These are phyloP conservation scores for Bromus sterilis DNA, from an alignment of 176 grass and related monocot species.

Conservation along the genomic window DNA sequence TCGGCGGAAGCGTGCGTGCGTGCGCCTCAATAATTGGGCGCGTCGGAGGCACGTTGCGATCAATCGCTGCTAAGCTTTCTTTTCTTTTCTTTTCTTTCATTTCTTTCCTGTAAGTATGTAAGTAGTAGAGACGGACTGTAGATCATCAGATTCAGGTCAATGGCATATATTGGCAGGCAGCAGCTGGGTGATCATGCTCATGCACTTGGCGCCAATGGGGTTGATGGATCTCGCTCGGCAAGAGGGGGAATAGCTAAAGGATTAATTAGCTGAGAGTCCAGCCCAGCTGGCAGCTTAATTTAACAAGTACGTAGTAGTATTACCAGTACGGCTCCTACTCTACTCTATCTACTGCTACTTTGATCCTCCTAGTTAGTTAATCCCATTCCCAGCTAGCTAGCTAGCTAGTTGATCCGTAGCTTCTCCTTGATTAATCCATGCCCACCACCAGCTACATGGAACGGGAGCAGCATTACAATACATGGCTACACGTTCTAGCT, in stretches of 20 bases:
- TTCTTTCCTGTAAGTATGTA: too few species aligned
- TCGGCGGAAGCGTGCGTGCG: neutral
- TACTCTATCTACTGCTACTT: neutral
- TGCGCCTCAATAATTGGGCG: neutral
- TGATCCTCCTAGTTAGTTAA: neutral
- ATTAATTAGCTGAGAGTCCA: neutral
- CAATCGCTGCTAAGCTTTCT: neutral
- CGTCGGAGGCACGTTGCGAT: constrained; percentile 16
- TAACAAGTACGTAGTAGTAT: neutral
- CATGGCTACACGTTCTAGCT: constrained; percentile 20
- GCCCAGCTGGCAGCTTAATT: neutral
- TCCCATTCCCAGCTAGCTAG: too few species aligned
- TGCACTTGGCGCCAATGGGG: neutral
- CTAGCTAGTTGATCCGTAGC: neutral
- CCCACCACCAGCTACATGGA: neutral
- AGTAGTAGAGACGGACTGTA: neutral
- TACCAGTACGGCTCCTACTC: neutral
- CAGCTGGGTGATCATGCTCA: neutral
- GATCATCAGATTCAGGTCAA: neutral
- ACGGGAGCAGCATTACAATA: neutral
- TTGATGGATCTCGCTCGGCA: neutral
- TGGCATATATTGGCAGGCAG: too few species aligned
- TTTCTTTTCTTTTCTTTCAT: neutral
- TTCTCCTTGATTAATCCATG: neutral
- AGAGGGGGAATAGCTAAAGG: neutral